Base-by-base conservation (phyloP, 148 eudicot species). In the Chenopodium quinoa region DNA sequence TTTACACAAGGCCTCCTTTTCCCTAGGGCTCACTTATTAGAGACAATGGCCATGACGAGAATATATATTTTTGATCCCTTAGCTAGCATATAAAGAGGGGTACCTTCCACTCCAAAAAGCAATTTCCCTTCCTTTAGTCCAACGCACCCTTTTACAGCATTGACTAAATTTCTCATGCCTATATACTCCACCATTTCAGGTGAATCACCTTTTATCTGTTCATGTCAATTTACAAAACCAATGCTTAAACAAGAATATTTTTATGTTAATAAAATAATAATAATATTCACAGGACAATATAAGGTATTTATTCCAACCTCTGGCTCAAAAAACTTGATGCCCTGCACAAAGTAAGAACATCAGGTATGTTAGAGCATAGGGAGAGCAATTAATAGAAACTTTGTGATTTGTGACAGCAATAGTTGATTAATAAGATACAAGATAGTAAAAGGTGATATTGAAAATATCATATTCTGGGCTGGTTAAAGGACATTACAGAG, bases 301-400 rank as follows among this genome's bases (percentile, higher is more conserved):
- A 83, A 70, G 83, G 71, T 75, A 83, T 85, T 77, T 79, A 77
- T 70, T 82, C 89, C 67, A 85, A 96, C 98, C 99, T 96, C 99
- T 78, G 99, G 99, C 89, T 96, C 98, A 85, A 96, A 93, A 87
- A 96, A 96, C 90, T 92, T 96, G 94, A 96, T 91, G 46, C 99
- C 99, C 99, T 96, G 93, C 48, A 87, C 60, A 86, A 47, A 66
- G 47, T 73, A 88, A 23, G 12, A 82, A 77, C 62, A 73, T 54
- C 81, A 86, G 73, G 73, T 65, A 40, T 16, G 64, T 76, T 27
- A 82, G 71, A 52, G 69, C 56, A 81, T 54, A 47, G 44, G 37
- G 72, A 60, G 71, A 29, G 64, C 11, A 12, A 70, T 14, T 22
- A 7, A 16, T 56, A 54, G 2, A 19, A 69, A 79, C 34, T 31